Conservation (phyloP, 768 basidiomycete genomes). For the Mrakia gelida region DNA sequence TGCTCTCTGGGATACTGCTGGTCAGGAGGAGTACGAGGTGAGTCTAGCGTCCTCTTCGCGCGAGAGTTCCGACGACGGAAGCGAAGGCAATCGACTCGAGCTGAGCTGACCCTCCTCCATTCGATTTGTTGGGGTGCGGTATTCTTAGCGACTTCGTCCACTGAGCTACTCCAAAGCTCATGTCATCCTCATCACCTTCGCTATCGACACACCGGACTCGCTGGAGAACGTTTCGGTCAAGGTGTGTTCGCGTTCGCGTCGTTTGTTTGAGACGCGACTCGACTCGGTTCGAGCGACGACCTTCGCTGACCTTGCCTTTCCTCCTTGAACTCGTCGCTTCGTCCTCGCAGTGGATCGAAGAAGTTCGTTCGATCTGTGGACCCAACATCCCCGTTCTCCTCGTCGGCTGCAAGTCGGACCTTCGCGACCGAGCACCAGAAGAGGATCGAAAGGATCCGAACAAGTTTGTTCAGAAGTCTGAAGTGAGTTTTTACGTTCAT, state of each 20-base stretch:
- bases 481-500: constrained; percentile 39
- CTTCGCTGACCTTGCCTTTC: neutral
- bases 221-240: constrained; percentile 92
- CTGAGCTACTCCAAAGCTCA: constrained; percentile 98
- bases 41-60: neutral
- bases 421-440: constrained; percentile 53
- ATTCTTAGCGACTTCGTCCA: constrained; percentile 74
- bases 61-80: neutral
- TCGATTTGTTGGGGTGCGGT: neutral
- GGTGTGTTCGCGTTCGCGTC: constrained; percentile 49
- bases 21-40: constrained; percentile 34
- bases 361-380: constrained; percentile 95
- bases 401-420: constrained; percentile 92
- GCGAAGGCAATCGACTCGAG: no score
- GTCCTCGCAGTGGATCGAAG: constrained; percentile 82
- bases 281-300: no score
- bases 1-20: constrained; percentile 95
- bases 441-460: constrained; percentile 39
- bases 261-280: no score
- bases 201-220: constrained; percentile 93
- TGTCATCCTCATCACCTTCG: constrained; percentile 95
- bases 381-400: constrained; percentile 86
- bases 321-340: neutral
- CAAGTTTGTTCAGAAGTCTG: constrained; percentile 43
- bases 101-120: no score